A percentile compares a stretch with the other conserved stretches of the same genome.
Conservation (phyloP, 495 filamentous ascomycete genomes). For the Penicillium ucsense region DNA sequence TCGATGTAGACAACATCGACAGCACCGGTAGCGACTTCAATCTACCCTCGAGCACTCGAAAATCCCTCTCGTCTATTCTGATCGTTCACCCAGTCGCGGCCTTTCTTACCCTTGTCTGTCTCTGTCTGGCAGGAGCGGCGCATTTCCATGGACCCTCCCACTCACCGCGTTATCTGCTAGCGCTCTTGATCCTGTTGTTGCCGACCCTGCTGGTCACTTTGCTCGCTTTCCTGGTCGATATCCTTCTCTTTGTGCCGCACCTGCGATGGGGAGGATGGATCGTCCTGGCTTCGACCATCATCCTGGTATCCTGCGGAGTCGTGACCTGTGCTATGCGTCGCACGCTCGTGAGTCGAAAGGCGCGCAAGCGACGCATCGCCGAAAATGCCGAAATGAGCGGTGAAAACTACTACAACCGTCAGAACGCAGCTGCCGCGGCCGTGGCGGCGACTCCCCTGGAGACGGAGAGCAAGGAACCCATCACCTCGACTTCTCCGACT, state of each 20-base stretch:
- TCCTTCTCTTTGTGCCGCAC: conserved; percentile 93
- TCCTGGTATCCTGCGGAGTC: conserved; percentile 73
- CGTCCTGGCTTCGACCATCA: conserved; percentile 80
- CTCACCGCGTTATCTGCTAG: conserved; percentile 79
- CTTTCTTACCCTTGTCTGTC: conserved; percentile 73
- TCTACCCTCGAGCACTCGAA: conserved; percentile 62
- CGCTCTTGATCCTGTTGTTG: conserved; percentile 74
- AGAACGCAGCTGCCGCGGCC: conserved; percentile 41
- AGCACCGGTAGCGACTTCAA: conserved; percentile 52
- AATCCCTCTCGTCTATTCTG: conserved; percentile 81
- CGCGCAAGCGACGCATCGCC: conserved; percentile 79
- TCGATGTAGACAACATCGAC: conserved; percentile 28
- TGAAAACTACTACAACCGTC: conserved; percentile 76
- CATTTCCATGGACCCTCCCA: conserved; percentile 90
- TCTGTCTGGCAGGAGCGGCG: conserved; percentile 66
- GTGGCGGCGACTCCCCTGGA: conserved; percentile 20
- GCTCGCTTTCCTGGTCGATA: conserved; percentile 85
- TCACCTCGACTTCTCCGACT: conserved; percentile 38
- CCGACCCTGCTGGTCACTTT: conserved; percentile 77
- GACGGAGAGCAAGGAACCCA: conserved; percentile 43
- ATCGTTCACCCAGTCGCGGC: conserved; percentile 90
- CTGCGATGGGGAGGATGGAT: conserved; percentile 91
- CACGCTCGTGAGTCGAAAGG: conserved; percentile 84
- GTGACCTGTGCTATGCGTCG: conserved; percentile 96
- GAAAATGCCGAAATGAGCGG: conserved; percentile 95